phyloP scores from a whole-genome alignment of 768 basidiomycete species.

The Lactifluus pinguis region DNA sequence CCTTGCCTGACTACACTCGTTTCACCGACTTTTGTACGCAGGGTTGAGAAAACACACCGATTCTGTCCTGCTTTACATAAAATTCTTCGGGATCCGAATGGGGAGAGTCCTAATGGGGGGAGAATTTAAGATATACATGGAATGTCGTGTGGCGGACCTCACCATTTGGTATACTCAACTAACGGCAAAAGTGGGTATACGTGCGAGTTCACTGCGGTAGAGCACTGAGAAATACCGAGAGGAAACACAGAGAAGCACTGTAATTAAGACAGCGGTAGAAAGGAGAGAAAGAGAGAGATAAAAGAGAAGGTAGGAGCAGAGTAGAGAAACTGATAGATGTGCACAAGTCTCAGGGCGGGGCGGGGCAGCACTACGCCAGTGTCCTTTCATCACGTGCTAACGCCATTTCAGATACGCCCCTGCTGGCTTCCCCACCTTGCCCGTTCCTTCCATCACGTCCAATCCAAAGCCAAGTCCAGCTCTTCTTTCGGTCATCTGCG shows the following conservation, averaged over 20 bases:
- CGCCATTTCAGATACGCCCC: conserved; percentile 7
- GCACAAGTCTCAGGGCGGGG: not conserved
- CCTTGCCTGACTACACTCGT: conserved; percentile 59
- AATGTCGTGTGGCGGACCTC: conserved; percentile 9
- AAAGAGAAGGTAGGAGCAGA: not conserved
- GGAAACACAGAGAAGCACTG: too few species aligned
- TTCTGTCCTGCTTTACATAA: conserved; percentile 95
- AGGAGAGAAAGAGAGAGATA: conserved; percentile 6
- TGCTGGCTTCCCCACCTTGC: not conserved
- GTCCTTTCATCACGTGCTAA: not conserved
- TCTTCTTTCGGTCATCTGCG: not conserved
- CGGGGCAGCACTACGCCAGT: not conserved
- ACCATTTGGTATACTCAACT: conserved; percentile 21
- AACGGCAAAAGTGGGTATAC: conserved; percentile 17
- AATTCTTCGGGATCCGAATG: conserved; percentile 91
- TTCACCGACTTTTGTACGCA: not conserved
- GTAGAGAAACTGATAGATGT: not conserved
- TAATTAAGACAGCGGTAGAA: not conserved
- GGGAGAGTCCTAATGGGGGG: conserved; percentile 44
- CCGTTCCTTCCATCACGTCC: too few species aligned
- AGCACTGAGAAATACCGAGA: not conserved
- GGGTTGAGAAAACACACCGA: conserved; percentile 49
- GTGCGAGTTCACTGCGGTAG: conserved; percentile 17
- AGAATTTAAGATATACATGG: conserved; percentile 8
- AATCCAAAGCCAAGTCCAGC: not conserved